Conservation (phyloP, 306 rosid species). For the Vigna reflexopilosa region DNA sequence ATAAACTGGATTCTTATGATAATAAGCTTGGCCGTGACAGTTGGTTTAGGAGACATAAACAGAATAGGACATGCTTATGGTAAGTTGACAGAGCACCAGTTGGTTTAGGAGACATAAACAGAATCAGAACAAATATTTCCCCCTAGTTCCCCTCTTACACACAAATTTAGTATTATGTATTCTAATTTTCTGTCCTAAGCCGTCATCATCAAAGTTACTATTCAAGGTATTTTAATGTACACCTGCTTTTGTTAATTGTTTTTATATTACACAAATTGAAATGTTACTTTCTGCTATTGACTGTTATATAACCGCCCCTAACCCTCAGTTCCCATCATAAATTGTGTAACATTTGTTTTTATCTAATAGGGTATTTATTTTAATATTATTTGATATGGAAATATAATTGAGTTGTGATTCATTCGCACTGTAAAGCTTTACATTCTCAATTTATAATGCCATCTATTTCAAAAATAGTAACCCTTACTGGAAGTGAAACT, state of each 20-base stretch:
- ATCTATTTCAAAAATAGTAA: constrained; percentile 32
- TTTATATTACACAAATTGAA: neutral
- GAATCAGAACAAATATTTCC: neutral
- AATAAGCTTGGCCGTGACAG: constrained; percentile 71
- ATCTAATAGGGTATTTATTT: constrained; percentile 31
- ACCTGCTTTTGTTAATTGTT: neutral
- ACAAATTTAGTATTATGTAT: neutral
- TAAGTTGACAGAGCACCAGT: constrained; percentile 43
- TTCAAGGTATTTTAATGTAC: neutral
- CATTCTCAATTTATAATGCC: constrained; percentile 13
- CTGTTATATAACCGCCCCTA: neutral
- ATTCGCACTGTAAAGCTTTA: neutral
- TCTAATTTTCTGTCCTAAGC: neutral
- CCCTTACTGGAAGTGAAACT: constrained; percentile 19
- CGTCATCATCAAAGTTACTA: neutral
- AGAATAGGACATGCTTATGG: constrained; percentile 75
- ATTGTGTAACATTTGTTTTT: constrained; percentile 28
- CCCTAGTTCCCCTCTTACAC: neutral
- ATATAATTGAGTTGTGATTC: constrained; percentile 8
- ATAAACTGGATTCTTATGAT: constrained; percentile 85
- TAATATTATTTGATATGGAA: constrained; percentile 31
- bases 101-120: too few relatives aligned
- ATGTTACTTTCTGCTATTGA: neutral
- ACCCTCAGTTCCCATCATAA: neutral
- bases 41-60: constrained; percentile 62